Conservation (phyloP, 2,329 filamentous ascomycete species). For the Lasiodiplodia sp. region DNA sequence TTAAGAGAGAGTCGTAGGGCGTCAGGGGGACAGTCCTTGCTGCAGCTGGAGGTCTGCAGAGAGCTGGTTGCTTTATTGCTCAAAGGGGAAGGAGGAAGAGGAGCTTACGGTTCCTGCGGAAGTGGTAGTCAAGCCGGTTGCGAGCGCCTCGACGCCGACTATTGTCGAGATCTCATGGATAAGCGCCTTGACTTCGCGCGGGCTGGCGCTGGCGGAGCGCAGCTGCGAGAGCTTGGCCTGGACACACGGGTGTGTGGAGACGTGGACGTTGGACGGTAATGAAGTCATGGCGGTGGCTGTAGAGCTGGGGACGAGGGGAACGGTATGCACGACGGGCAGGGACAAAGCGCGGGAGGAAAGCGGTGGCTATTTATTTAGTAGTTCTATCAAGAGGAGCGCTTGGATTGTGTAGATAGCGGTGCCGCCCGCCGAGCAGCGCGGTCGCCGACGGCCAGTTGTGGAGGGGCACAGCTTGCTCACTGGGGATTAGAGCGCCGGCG, state of each 20-base stretch:
- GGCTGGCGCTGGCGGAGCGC: constrained; percentile 72
- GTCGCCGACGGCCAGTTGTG: constrained; percentile 21
- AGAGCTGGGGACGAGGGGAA: not conserved
- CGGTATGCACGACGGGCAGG: not conserved
- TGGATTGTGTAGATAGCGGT: constrained; percentile 8
- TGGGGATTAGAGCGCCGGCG: constrained; percentile 21
- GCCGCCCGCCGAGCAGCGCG: constrained; percentile 5
- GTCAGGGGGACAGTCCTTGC: not conserved
- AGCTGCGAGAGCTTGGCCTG: constrained; percentile 89
- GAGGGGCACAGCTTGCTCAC: constrained; percentile 16
- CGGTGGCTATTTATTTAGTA: constrained; percentile 11
- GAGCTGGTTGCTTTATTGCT: not conserved
- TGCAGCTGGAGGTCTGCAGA: not conserved
- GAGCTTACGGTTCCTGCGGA: constrained; percentile 69
- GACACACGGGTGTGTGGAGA: constrained; percentile 87
- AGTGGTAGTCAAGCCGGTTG: constrained; percentile 63
- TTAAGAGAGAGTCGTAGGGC: not conserved
- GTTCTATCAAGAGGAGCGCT: constrained; percentile 11
- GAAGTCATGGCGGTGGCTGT: constrained; percentile 39
- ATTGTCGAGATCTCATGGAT: constrained; percentile 88
- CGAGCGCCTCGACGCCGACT: constrained; percentile 81
- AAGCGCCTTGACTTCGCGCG: constrained; percentile 79
- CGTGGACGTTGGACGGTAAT: constrained; percentile 67
- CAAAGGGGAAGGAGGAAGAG: constrained; percentile 7
- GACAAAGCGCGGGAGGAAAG: constrained; percentile 6